phyloP scores from a whole-genome alignment of 345 rosid genomes.

The Capsella bursapastoris region DNA sequence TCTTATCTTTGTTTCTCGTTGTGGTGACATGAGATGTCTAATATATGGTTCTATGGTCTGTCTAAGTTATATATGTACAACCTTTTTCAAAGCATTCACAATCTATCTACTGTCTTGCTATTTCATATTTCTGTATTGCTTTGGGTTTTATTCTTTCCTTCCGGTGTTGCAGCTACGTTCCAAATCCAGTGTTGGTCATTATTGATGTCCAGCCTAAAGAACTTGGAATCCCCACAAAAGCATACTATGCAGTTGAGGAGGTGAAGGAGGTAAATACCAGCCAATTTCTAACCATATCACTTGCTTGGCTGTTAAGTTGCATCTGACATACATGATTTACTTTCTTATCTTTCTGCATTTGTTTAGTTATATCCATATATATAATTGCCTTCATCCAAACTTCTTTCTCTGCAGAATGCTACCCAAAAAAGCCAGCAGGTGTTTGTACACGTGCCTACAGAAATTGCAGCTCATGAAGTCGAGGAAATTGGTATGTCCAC shows the following conservation, averaged over 20 bases:
- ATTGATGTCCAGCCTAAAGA: constrained; percentile 90
- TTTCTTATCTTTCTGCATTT: constrained; percentile 8
- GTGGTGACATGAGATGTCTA: background rate
- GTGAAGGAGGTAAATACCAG: constrained; percentile 48
- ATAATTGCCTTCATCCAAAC: background rate
- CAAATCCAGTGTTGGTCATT: constrained; percentile 84
- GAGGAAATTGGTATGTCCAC: constrained; percentile 80
- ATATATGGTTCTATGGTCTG: background rate
- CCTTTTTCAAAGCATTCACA: background rate
- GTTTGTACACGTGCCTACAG: constrained; percentile 77
- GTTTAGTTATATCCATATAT: background rate
- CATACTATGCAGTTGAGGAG: constrained; percentile 74
- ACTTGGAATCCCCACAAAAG: constrained; percentile 87
- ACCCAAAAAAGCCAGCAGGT: constrained; percentile 92
- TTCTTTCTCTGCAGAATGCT: constrained; percentile 59
- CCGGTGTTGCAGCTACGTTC: constrained; percentile 68
- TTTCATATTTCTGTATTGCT: background rate
- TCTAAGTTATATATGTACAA: constrained; percentile 8
- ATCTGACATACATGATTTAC: background rate
- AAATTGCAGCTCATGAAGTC: constrained; percentile 88
- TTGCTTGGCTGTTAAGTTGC: constrained; percentile 8
- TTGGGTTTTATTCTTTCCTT: constrained; percentile 17
- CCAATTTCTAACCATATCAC: background rate
- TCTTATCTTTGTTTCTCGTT: too few relatives aligned
- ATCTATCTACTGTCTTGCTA: background rate